Base-by-base conservation (phyloP, 257 asterid species). In the Prunella vulgaris region DNA sequence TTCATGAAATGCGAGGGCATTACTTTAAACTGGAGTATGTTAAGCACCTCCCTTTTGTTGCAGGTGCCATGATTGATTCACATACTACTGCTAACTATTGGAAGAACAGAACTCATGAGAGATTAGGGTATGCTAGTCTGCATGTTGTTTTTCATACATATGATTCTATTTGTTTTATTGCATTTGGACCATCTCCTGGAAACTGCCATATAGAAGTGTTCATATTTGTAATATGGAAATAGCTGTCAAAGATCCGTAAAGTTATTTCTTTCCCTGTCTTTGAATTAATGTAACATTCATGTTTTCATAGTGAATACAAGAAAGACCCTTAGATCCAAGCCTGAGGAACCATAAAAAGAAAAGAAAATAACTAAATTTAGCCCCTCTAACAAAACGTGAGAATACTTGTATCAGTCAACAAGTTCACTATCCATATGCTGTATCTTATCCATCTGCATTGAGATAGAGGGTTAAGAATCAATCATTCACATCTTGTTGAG, bases 1-100 rank as follows among this genome's bases (percentile, higher is more conserved):
- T 93, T 77, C 98, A 93, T 85, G 98, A 93, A 84, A 93, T 93
- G 98, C 85, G 98, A 64, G 98, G 97, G 81, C 97, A 93, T 84
- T 93, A 93, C 85, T 93, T 92, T 83, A 93, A 84, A 74, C 85
- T 87, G 93, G 95, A 90, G 82, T 90, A 85, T 82, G 97, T 93
- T 53, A 93, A 85, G 92, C 98, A 88, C 88, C 97, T 93, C 82
- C 98, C 98, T 70, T 86, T 82, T 82, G 98, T 93, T 87, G 92
- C 97, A 78, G 98, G 98, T 82, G 96, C 92, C 54, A 93, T 93
- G 97, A 93, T 93, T 77, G 98, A 93, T 83, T 93, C 98, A 28
- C 92, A 87, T 59, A 82, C 84, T 60, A 90, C 98, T 67, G 95
- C 97, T 58, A 87, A 84, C 56, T 93, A 93, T 76, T 93, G 98